These are phyloP conservation scores for Sporothrix luriei DNA, from an alignment of 2,329 filamentous ascomycete genomes.

Conservation along the genomic window DNA sequence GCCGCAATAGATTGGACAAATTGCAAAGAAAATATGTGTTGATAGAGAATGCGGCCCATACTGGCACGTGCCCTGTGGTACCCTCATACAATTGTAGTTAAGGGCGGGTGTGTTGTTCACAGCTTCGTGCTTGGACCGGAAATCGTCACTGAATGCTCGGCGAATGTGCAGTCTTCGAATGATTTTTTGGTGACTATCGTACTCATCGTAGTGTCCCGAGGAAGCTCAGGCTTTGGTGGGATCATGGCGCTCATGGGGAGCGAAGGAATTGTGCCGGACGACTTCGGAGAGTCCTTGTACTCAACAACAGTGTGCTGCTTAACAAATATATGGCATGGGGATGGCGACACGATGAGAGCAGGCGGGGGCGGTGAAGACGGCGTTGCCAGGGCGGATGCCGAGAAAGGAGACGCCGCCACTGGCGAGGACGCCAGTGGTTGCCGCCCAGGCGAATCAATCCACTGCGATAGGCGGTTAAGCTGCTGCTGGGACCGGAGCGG, in stretches of 20 bases:
- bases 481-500: constrained; percentile 3
- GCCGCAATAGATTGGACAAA: background rate
- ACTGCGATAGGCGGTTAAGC: constrained; percentile 12
- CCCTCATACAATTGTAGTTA: background rate
- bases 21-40: background rate
- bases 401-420: background rate
- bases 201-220: background rate
- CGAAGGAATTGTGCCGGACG: background rate
- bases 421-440: background rate
- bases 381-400: background rate
- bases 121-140: constrained; percentile 15
- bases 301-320: constrained; percentile 30
- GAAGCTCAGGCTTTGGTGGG: background rate
- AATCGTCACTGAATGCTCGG: constrained; percentile 23
- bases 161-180: constrained; percentile 12
- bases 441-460: background rate
- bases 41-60: background rate
- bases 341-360: background rate
- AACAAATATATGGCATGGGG: constrained; percentile 29
- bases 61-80: background rate
- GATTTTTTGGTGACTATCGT: background rate
- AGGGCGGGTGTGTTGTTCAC: background rate
- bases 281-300: background rate
- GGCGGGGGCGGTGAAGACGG: background rate
- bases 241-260: background rate